Evolutionary conservation across 345 rosid species (phyloP), one percentile per base, ranked within the genome.

Genomic region (Citrus cavaleriei): DNA sequence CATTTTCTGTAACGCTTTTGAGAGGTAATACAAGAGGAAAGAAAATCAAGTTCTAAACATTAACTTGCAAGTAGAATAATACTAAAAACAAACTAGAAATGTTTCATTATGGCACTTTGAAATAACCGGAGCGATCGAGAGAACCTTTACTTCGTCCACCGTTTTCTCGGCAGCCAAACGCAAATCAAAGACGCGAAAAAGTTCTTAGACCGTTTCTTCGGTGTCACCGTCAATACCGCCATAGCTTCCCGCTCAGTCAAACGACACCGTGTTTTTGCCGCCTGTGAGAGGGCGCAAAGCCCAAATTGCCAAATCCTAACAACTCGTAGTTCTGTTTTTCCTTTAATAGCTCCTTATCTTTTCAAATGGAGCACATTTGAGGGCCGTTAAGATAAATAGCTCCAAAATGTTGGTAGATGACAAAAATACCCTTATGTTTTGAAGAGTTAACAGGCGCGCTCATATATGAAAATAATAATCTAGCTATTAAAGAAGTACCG

Each of bases 131-230:
- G 59, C 38, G 64, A 46, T 28, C 51, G 60, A 46, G 22, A 13
- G 5, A 21, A 54, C 54, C 25, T n/a, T 57, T 68, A 16, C 42
- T 25, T 77, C 58, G 5, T 68, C 65, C 27, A 51, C 72, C 73
- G 66, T 67, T 77, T 67, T 57, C 67, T 68, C 54, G 27, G 79
- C 73, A 37, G 28, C 73, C 73, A 67, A 77, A 57, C 66, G 58
- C 5, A 27, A 77, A 55, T 14, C 27, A 38, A 34, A 32, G 70
- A 63, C 1, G 7, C 8, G n/a, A 30, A 22, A 19, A n/a, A 49
- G 61, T 5, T 7, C 2, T 10, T n/a, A 32, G 58, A 25, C 5
- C 8, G 68, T 73, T 24, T 22, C 66, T 35, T 69, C 35, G 10
- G 46, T 34, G 46, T 66, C 70, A 66, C 25, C 49, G 19, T 65